Evolutionary conservation across 148 eudicot species (phyloP), one percentile per base, ranked within the genome.

Genomic region (Salicornia ramosissima): DNA sequence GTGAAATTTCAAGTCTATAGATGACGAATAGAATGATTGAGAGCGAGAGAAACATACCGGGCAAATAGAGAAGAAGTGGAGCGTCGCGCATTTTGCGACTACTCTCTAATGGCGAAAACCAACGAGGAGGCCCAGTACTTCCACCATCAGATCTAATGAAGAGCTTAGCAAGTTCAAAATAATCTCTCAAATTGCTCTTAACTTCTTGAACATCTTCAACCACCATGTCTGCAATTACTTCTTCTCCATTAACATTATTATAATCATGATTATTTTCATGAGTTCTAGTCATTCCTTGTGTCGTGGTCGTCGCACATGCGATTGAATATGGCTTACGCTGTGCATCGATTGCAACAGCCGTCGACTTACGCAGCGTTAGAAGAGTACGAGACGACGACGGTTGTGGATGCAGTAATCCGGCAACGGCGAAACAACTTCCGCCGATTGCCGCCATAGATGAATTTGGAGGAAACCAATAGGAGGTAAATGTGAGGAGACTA

Each of bases 21-120:
- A n/a, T n/a, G n/a, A n/a, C n/a, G n/a, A n/a, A n/a, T n/a, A n/a
- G n/a, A n/a, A n/a, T n/a, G n/a, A n/a, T n/a, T n/a, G n/a, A n/a
- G n/a, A n/a, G n/a, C n/a, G 4, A 22, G 10, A 4, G 4, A 49
- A 2, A 64, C 34, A 1, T 3, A 86, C 89, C 87, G 15, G 89
- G 89, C 70, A 86, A 69, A 72, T 74, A 86, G 42, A 86, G 85
- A 16, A 86, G 77, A 25, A 81, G 75, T 46, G 89, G 89, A 52
- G 82, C 70, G 24, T 75, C 73, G 12, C 60, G 16, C 18, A 63
- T 33, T 31, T 45, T 67, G 16, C 31, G 57, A 1, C 26, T 53
- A 13, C 51, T 53, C 29, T 83, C 85, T 74, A 83, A 54, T 7
- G 87, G 87, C 12, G 87, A 79, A 68, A 81, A 86, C 89, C 89